A percentile compares a stretch with the other conserved stretches of the same genome.
phyloP scores from a whole-genome alignment of 208 protist species.

The Wallacemonas sp. region DNA sequence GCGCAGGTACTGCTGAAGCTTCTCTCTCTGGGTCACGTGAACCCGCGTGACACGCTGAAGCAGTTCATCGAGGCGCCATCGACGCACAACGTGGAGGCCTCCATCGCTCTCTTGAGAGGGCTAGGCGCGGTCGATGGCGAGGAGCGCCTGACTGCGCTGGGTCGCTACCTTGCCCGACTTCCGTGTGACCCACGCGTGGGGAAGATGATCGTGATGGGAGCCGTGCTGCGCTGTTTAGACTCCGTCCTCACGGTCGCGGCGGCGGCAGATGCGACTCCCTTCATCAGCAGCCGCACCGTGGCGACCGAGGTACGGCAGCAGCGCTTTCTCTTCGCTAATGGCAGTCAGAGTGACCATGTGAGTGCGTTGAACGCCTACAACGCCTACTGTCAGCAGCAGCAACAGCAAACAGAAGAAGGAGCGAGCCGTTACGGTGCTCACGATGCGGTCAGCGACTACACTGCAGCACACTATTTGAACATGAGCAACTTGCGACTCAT shows the following conservation, averaged over 20 bases:
- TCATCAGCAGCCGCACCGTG: constrained; percentile 44
- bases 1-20: constrained; percentile 92
- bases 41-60: constrained; percentile 68
- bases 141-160: constrained; percentile 85
- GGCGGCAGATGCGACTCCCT: constrained; percentile 67
- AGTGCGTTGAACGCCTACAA: constrained; percentile 88
- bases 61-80: constrained; percentile 81
- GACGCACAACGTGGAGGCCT: constrained; percentile 50
- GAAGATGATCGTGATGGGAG: constrained; percentile 95
- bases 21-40: constrained; percentile 63
- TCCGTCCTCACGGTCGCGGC: constrained; percentile 95
- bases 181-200: constrained; percentile 87
- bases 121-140: constrained; percentile 55
- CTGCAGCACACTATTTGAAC: constrained; percentile 55
- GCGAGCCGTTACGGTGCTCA: constrained; percentile 6
- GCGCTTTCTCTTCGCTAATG: constrained; percentile 56
- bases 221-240: constrained; percentile 92
- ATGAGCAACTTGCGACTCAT: constrained; percentile 61
- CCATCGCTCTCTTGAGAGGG: constrained; percentile 58
- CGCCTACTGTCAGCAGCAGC: constrained; percentile 41
- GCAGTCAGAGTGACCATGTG: constrained; percentile 82
- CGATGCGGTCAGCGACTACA: constrained; percentile 43
- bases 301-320: constrained; percentile 43
- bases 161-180: constrained; percentile 76
- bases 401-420: background rate